These are phyloP conservation scores for Cylindrotheca closterium DNA, from an alignment of 108 stramenopile species.

Conservation along the genomic window DNA sequence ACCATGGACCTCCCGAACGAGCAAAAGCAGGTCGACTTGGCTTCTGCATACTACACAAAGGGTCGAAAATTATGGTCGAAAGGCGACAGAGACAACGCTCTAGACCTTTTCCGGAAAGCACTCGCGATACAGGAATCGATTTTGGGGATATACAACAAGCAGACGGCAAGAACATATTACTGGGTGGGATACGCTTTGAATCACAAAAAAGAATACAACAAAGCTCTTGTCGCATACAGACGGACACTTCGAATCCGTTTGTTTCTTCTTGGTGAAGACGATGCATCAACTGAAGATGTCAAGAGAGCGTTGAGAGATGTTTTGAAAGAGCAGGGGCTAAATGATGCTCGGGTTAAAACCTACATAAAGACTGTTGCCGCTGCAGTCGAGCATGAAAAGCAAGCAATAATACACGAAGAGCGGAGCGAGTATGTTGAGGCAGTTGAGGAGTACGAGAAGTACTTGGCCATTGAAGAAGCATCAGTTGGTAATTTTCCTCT, in stretches of 20 bases:
- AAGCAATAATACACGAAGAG: not conserved
- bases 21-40: not conserved
- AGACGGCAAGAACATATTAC: constrained; percentile 6
- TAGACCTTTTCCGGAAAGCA: constrained; percentile 6
- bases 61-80: constrained; percentile 4
- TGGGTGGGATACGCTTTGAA: constrained; percentile 5
- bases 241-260: constrained; percentile 2
- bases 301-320: constrained; percentile 3
- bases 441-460: not conserved
- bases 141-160: constrained; percentile 4
- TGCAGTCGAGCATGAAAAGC: constrained; percentile 1
- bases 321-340: not conserved
- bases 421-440: not conserved
- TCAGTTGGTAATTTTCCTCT: not conserved
- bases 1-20: not conserved
- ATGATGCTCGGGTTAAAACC: not conserved
- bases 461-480: constrained; percentile 4
- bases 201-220: not conserved
- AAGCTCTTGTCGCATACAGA: constrained; percentile 2
- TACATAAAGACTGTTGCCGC: not conserved
- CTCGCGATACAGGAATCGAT: constrained; percentile 5
- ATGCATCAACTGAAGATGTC: not conserved
- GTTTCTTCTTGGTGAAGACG: constrained; percentile 2
- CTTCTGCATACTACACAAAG: constrained; percentile 2
- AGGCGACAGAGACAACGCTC: constrained; percentile 4